phyloP scores from a whole-genome alignment of 257 asterid genomes.

The Parsonsia alboflavescens region DNA sequence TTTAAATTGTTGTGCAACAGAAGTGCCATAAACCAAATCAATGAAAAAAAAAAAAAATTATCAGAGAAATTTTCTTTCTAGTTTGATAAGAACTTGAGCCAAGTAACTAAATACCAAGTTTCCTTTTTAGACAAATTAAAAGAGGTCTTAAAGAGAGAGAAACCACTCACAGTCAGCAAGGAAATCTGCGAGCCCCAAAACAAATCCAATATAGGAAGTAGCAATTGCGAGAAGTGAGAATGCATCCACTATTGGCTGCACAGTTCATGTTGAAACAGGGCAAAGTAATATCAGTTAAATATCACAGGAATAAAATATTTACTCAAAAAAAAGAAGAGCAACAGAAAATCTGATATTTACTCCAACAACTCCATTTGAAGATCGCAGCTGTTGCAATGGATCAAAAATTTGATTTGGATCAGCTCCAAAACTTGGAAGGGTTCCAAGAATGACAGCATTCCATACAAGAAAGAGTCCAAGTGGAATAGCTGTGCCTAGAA shows the following conservation, averaged over 20 bases:
- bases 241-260: conserved; percentile 83
- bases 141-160: neutral
- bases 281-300: neutral
- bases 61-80: neutral
- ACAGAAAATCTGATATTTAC: conserved; percentile 30
- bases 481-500: conserved; percentile 81
- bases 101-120: neutral
- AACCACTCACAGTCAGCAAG: conserved; percentile 73
- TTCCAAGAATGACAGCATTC: conserved; percentile 91
- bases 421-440: conserved; percentile 41
- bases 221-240: conserved; percentile 81
- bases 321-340: neutral
- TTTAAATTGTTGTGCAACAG: neutral
- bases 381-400: conserved; percentile 65
- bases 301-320: neutral
- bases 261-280: conserved; percentile 4
- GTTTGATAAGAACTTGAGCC: neutral
- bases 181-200: conserved; percentile 77
- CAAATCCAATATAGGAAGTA: conserved; percentile 79
- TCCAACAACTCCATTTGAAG: conserved; percentile 72
- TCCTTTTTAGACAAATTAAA: neutral
- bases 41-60: neutral
- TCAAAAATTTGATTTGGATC: conserved; percentile 37
- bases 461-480: conserved; percentile 78
- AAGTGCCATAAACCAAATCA: neutral